Evolutionary conservation across 768 basidiomycete genomes (phyloP), one percentile per base, ranked within the genome.

Genomic region (Rhodotorula babjevae): DNA sequence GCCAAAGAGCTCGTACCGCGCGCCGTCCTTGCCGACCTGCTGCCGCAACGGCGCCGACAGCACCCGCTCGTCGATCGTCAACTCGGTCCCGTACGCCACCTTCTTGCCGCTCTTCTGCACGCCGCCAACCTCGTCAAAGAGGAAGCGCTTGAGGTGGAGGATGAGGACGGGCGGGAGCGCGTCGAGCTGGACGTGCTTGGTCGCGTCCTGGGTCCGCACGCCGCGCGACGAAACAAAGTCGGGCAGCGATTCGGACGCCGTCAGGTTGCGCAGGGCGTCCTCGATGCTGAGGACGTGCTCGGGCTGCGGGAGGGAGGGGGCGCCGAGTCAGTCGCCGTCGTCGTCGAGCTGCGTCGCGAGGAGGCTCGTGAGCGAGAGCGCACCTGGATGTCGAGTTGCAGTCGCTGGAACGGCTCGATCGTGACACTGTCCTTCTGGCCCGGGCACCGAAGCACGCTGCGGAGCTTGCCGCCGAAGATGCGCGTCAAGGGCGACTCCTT

Each of bases 391-490:
- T 97, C 94, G 12, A 99, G 83, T 71, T 90, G 85, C 27, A 99
- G 80, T 14, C 90, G 88, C 71, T 92, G 86, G 88, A 93, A 97
- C 65, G 93, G 93, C 80, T 97, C 94, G 25, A 94, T 85, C 36
- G 92, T 87, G 36, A 91, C 88, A 2, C 89, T 90, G 78, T 97
- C 94, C 75, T 84, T 84, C 75, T 88, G 88, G 23, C 89, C 87
- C 1, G 92, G 91, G 14, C 88, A 88, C 53, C 87, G 86, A 5
- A 97, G 83, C 2, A 91, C 89, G 33, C 91, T 90, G 29, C 93
- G 87, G 82, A 93, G 89, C 79, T 91, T 92, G 47, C 95, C 93
- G 42, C 93, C 92, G 77, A 99, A 99, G 69, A 99, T 90, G 36
- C 89, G 84, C 0, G 92, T 91, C 64, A 99, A 90, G 0, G 93